A percentile compares a stretch with the other conserved stretches of the same genome.
phyloP scores from a whole-genome alignment of 1,284 basidiomycete genomes.

The Malassezia furfur region DNA sequence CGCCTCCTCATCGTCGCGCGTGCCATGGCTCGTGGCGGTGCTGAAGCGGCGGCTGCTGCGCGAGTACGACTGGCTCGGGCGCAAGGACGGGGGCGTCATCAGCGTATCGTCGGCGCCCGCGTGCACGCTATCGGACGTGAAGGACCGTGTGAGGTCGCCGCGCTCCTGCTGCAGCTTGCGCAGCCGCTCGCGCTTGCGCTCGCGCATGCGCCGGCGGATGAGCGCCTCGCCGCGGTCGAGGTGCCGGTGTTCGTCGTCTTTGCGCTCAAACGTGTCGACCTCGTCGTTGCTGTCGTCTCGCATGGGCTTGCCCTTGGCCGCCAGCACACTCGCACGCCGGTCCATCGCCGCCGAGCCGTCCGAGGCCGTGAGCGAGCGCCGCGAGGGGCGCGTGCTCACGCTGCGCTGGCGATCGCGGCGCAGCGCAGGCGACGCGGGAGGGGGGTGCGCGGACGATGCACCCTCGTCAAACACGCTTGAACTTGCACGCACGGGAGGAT shows the following conservation, averaged over 20 bases:
- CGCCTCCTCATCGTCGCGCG: background rate
- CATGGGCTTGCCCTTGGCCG: background rate
- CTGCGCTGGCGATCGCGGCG: background rate
- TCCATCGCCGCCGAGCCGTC: background rate
- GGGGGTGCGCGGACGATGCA: background rate
- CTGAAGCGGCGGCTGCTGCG: background rate
- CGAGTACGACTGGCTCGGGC: background rate
- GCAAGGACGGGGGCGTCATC: background rate
- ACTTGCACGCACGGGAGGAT: too few species aligned
- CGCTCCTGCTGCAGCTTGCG: constrained; percentile 41
- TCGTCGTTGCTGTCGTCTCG: background rate
- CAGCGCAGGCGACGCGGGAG: background rate
- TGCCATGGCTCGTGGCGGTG: background rate
- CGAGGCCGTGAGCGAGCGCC: background rate
- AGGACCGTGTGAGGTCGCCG: background rate
- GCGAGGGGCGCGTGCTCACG: background rate
- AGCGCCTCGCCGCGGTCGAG: constrained; percentile 55
- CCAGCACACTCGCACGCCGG: background rate
- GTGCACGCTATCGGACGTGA: background rate
- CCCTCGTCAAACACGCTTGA: background rate
- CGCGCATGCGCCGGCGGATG: constrained; percentile 53
- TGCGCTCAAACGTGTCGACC: background rate
- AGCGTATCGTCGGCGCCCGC: background rate
- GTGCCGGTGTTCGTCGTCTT: constrained; percentile 52
- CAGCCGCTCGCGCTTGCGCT: constrained; percentile 49